phyloP scores from a whole-genome alignment of 805 yeast genomes.

The Metschnikowia noctiluminum region DNA sequence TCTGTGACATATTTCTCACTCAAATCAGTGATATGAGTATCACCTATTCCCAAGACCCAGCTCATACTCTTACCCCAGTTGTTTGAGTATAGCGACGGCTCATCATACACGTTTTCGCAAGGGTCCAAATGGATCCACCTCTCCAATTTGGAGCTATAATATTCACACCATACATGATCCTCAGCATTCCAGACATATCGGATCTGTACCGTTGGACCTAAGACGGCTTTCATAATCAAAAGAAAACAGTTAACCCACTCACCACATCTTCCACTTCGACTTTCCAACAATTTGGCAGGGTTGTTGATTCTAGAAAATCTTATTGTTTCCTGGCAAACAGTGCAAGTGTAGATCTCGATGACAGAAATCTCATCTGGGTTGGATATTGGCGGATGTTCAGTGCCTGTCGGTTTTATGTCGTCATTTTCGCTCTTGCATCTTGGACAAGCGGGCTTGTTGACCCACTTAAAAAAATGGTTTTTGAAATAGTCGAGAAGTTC shows the following conservation, averaged over 20 bases:
- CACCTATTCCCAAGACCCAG: constrained; percentile 69
- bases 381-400: constrained; percentile 34
- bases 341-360: constrained; percentile 66
- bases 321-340: constrained; percentile 41
- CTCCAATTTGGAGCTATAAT: constrained; percentile 54
- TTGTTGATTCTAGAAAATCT: constrained; percentile 78
- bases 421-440: constrained; percentile 43
- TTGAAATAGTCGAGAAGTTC: constrained; percentile 51
- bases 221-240: constrained; percentile 61
- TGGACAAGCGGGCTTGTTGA: constrained; percentile 63
- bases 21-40: constrained; percentile 64
- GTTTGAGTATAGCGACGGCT: constrained; percentile 68
- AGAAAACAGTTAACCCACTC: constrained; percentile 92
- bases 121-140: constrained; percentile 89
- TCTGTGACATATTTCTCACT: constrained; percentile 61
- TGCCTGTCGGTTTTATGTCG: constrained; percentile 38
- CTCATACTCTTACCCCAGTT: constrained; percentile 97
- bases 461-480: constrained; percentile 79
- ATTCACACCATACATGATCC: constrained; percentile 97
- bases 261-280: constrained; percentile 82
- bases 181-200: constrained; percentile 86
- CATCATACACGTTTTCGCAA: constrained; percentile 83
- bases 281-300: constrained; percentile 56
- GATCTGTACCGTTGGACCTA: constrained; percentile 33
- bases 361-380: constrained; percentile 46